These are phyloP conservation scores for Entelexis paramagnoliae DNA, from an alignment of 1,139 yeast genomes.

Conservation along the genomic window DNA sequence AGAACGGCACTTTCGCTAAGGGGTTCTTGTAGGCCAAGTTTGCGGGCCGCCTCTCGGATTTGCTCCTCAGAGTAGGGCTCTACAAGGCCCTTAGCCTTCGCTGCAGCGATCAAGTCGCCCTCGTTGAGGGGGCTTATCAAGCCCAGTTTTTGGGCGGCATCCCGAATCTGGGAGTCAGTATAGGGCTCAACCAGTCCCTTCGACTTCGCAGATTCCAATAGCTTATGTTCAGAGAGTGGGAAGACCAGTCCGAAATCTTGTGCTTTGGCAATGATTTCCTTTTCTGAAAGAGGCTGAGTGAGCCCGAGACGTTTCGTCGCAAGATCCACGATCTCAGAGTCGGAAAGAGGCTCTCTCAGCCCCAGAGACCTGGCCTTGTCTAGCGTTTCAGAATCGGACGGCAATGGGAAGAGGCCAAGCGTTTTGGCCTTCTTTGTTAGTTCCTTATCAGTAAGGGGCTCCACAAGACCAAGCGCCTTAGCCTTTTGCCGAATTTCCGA, in stretches of 20 bases:
- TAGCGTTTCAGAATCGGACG: constrained; percentile 10
- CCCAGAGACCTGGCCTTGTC: constrained; percentile 16
- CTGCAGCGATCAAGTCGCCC: constrained; percentile 5
- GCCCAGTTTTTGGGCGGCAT: constrained; percentile 17
- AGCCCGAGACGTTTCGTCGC: constrained; percentile 21
- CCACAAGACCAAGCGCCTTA: constrained; percentile 14
- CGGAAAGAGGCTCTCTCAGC: constrained; percentile 10
- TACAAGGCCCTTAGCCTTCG: constrained; percentile 10
- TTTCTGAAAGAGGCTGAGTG: constrained; percentile 11
- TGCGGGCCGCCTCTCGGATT: constrained; percentile 11
- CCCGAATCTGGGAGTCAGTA: constrained; percentile 11
- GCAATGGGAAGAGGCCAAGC: constrained; percentile 18
- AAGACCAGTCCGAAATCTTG: constrained; percentile 14
- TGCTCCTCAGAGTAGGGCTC: constrained; percentile 12
- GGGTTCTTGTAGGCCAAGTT: constrained; percentile 15
- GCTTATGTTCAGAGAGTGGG: constrained; percentile 15
- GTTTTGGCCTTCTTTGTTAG: constrained; percentile 10
- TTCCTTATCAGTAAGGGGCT: constrained; percentile 11
- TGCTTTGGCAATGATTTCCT: constrained; percentile 19
- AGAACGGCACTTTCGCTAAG: neutral
- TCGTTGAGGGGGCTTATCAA: constrained; percentile 15
- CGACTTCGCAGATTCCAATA: constrained; percentile 11
- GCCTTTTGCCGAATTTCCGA: constrained; percentile 16
- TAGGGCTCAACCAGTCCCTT: constrained; percentile 19
- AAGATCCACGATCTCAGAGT: constrained; percentile 10